Conservation (phyloP, 495 filamentous ascomycete genomes). For the Cercophora sp. region DNA sequence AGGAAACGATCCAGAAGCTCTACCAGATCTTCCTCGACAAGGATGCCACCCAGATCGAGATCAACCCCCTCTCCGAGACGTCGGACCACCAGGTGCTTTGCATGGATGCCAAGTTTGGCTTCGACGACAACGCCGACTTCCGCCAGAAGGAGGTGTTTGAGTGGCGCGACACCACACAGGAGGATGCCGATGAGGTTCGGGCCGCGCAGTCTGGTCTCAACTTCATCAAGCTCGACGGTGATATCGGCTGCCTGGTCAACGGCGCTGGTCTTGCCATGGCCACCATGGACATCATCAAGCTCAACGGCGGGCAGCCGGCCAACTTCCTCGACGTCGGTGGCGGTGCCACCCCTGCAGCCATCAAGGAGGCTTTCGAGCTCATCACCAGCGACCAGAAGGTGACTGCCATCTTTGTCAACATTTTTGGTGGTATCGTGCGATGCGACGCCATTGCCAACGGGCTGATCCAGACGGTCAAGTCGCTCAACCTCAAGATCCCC, state of each 20-base stretch:
- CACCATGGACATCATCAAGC: constrained; percentile 99
- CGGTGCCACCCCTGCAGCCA: constrained; percentile 92
- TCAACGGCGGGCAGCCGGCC: constrained; percentile 91
- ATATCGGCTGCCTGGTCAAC: constrained; percentile 98
- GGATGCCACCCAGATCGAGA: constrained; percentile 98
- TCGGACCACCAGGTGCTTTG: constrained; percentile 94
- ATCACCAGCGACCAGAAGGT: constrained; percentile 99
- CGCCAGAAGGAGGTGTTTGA: constrained; percentile 92
- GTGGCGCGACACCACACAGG: constrained; percentile 90
- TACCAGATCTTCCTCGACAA: constrained; percentile 98
- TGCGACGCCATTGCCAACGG: constrained; percentile 98
- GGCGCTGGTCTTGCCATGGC: constrained; percentile 99
- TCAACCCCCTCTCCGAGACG: constrained; percentile 97
- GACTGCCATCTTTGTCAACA: constrained; percentile 98
- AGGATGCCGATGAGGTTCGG: constrained; percentile 96
- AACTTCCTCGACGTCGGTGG: constrained; percentile 99
- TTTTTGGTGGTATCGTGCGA: constrained; percentile 97
- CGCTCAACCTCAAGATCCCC: constrained; percentile 90
- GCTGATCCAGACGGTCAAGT: constrained; percentile 87
- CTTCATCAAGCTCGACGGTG: constrained; percentile 99
- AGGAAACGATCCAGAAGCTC: constrained; percentile 93
- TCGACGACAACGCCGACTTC: constrained; percentile 98
- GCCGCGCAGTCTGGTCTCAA: constrained; percentile 91
- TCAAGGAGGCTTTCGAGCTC: constrained; percentile 94
- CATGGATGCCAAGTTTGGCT: constrained; percentile 98